These are phyloP conservation scores for Diplodia sapinea DNA, from an alignment of 2,329 filamentous ascomycete genomes.

Conservation along the genomic window DNA sequence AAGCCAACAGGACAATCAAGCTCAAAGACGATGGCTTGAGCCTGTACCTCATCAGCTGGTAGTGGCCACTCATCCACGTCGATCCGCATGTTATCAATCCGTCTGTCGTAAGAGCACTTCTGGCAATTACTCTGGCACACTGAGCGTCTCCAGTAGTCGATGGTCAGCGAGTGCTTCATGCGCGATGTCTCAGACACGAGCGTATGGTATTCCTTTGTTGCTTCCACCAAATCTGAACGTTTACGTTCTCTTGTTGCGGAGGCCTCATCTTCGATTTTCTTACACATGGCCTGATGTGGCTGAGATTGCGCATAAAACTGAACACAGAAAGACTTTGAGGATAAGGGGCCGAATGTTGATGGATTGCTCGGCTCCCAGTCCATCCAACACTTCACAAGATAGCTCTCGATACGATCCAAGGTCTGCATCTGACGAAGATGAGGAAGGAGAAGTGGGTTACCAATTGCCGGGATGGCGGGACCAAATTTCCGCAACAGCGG, in stretches of 20 bases:
- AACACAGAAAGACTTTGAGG: slow-evolving; percentile 46
- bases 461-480: slow-evolving; percentile 52
- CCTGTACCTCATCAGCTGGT: slow-evolving; percentile 40
- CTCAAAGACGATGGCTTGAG: slow-evolving; percentile 61
- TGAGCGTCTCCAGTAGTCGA: background rate
- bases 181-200: slow-evolving; percentile 27
- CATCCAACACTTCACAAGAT: slow-evolving; percentile 49
- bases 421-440: slow-evolving; percentile 54
- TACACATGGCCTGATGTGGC: slow-evolving; percentile 47
- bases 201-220: slow-evolving; percentile 35
- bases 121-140: slow-evolving; percentile 29
- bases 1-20: slow-evolving; percentile 24
- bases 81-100: slow-evolving; percentile 54
- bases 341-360: slow-evolving; percentile 55
- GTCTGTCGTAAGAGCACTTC: slow-evolving; percentile 40
- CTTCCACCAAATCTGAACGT: slow-evolving; percentile 34
- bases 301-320: slow-evolving; percentile 52
- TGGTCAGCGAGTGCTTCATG: slow-evolving; percentile 33
- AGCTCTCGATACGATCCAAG: slow-evolving; percentile 54
- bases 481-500: slow-evolving; percentile 56
- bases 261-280: slow-evolving; percentile 51
- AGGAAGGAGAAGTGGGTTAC: slow-evolving; percentile 56
- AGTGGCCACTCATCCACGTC: slow-evolving; percentile 64
- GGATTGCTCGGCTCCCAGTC: slow-evolving; percentile 35
- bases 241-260: slow-evolving; percentile 34